These are phyloP conservation scores for Botrytis cinerea DNA, from an alignment of 2,329 filamentous ascomycete species.

Conservation along the genomic window DNA sequence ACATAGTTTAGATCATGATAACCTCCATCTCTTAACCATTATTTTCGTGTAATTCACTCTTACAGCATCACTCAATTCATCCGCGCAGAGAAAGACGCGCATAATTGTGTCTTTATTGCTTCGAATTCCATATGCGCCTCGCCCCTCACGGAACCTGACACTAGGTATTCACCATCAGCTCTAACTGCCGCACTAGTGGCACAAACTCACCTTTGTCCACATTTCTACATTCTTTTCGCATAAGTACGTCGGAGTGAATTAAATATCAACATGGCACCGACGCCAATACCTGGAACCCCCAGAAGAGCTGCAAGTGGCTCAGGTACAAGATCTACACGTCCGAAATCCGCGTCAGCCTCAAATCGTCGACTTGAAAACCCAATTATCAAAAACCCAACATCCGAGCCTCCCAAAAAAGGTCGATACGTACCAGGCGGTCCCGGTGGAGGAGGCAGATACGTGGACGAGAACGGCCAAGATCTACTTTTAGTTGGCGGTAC, in stretches of 20 bases:
- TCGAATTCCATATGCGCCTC: conserved; percentile 23
- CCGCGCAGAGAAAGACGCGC: conserved; percentile 16
- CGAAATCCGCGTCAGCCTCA: conserved; percentile 34
- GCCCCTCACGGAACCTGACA: conserved; percentile 21
- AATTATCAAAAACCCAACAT: conserved; percentile 31
- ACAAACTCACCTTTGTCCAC: conserved; percentile 22
- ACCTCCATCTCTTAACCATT: not conserved
- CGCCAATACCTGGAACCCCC: conserved; percentile 22
- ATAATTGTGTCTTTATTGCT: conserved; percentile 20
- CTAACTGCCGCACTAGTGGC: conserved; percentile 10
- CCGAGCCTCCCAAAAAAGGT: conserved; percentile 61
- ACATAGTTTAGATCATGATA: not conserved
- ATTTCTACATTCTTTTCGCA: conserved; percentile 18
- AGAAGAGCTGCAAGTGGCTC: conserved; percentile 25
- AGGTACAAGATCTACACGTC: conserved; percentile 29
- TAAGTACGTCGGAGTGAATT: conserved; percentile 8
- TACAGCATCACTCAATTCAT: not conserved
- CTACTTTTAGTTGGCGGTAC: conserved; percentile 53
- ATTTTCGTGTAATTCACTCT: conserved; percentile 19
- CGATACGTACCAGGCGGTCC: conserved; percentile 84
- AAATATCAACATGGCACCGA: conserved; percentile 23
- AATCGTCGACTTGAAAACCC: conserved; percentile 33
- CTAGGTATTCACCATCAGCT: conserved; percentile 12
- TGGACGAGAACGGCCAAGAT: conserved; percentile 70
- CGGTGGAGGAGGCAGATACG: conserved; percentile 80